Evolutionary conservation across 306 rosid genomes (phyloP).

Genomic region (Trifolium pratense): DNA sequence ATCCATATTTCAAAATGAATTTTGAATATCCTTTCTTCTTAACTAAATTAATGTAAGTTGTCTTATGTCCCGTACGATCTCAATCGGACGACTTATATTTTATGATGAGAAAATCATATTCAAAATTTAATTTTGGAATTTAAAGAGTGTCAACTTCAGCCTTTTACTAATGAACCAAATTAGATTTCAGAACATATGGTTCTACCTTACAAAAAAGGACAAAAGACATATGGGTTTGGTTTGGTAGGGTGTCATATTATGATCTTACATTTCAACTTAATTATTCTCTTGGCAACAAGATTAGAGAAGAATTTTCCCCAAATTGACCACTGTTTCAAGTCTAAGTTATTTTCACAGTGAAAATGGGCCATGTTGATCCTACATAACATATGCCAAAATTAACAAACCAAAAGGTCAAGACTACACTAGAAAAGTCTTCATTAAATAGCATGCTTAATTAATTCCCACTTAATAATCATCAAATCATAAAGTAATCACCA

Average conservation of each 20-base stretch:
- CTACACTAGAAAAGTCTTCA: background rate
- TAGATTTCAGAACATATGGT: background rate
- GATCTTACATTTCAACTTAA: slow-evolving; percentile 46
- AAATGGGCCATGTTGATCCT: background rate
- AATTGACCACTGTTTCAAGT: background rate
- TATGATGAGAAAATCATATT: background rate
- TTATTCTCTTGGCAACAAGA: slow-evolving; percentile 18
- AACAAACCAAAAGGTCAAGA: slow-evolving; percentile 29
- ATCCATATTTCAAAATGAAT: background rate
- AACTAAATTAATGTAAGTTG: background rate
- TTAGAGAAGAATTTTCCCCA: slow-evolving; percentile 25
- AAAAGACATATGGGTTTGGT: slow-evolving; percentile 29
- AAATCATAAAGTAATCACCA: too few relatives aligned
- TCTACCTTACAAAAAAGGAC: background rate
- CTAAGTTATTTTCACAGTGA: too few relatives aligned
- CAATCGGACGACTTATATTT: background rate
- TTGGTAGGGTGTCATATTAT: slow-evolving; percentile 48
- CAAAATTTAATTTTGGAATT: background rate
- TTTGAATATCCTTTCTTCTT: background rate
- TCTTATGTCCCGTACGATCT: background rate
- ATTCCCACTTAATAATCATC: too few relatives aligned
- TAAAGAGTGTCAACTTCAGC: background rate
- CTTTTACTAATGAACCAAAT: slow-evolving; percentile 11
- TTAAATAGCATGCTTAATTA: background rate
- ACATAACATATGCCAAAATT: too few relatives aligned